Evolutionary conservation across 1,284 basidiomycete genomes (phyloP).

Genomic region (Tilletia horrida): DNA sequence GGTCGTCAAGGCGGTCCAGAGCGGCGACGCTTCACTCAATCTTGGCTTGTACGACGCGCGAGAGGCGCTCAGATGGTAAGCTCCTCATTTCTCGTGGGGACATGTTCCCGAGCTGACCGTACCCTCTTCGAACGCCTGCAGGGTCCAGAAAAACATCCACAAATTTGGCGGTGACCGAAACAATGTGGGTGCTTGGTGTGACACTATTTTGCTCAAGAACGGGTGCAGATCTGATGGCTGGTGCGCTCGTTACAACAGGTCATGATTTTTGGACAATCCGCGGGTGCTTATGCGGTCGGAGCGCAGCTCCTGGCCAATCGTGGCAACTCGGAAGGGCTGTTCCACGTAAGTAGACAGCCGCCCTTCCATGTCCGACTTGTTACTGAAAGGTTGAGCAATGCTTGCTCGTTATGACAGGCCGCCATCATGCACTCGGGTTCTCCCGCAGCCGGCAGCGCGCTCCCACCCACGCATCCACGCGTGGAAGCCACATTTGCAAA

Average conservation of each 20-base stretch:
- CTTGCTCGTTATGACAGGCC: background rate
- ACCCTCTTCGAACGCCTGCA: background rate
- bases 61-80: slow-evolving; percentile 3
- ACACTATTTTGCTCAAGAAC: background rate
- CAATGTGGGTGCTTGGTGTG: background rate
- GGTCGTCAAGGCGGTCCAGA: background rate
- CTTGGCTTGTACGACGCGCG: slow-evolving; percentile 11
- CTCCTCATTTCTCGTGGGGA: background rate
- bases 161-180: slow-evolving; percentile 7
- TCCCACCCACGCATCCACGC: background rate
- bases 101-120: background rate
- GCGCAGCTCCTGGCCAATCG: slow-evolving; percentile 5
- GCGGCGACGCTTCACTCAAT: slow-evolving; percentile 3
- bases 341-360: background rate
- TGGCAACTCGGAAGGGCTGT: slow-evolving; percentile 7
- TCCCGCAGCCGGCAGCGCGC: background rate
- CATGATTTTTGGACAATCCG: slow-evolving; percentile 13
- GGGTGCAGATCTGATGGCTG: background rate
- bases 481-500: background rate
- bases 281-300: slow-evolving; percentile 8
- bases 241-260: background rate
- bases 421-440: slow-evolving; percentile 16
- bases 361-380: background rate
- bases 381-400: too few species aligned
- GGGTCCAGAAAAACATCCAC: slow-evolving; percentile 4